Base-by-base conservation (phyloP, 2,329 filamentous ascomycete genomes). In the Diaporthe sp. region DNA sequence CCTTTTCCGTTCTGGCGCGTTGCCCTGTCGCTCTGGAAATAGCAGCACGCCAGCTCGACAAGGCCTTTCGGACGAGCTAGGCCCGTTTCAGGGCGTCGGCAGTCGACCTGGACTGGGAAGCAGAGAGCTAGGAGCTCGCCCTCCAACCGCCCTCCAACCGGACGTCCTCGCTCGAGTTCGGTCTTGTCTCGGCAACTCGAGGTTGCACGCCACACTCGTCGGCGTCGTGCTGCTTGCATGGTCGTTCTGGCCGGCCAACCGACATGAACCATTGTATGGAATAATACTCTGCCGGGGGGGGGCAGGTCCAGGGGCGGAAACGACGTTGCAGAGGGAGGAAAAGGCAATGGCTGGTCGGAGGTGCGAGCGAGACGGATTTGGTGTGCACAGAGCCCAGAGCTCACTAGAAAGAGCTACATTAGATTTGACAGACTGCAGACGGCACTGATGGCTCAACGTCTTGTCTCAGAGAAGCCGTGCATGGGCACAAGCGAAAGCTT, bases 131-230 rank as follows among this genome's bases (percentile, higher is more conserved):
- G 60, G 39, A 44, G 60, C 39, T 31, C 31, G 15, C 57, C 44
- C 49, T 68, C 73, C 73, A 75, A 67, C 73, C 68, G 58, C 55
- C 44, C 49, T 67, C 74, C 74, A 75, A 73, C 74, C 74, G 60
- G 74, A 73, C 37, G 17, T 13, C 22, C 42, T 53, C 74, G 74
- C 70, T 49, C 31, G 22, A 42, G 42, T 34, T 75, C 74, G 74
- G 74, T 44, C 25, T 75, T 75, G 34, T 42, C 58, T 75, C 74
- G 74, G 74, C 31, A 60, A 75, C 25, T 44, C 34, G 25, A 53
- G 49, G 60, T 68, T 71, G 51, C 68, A 71, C 68, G 68, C 51
- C 68, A 71, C 37, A 63, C 28, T 47, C 17, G 25, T 47, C 25
- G 72, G 31, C 39, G 72, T 34, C 13, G 37, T 44, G 20, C 20